Conservation (phyloP, 805 yeast species). For the Candida jianshihensis region DNA sequence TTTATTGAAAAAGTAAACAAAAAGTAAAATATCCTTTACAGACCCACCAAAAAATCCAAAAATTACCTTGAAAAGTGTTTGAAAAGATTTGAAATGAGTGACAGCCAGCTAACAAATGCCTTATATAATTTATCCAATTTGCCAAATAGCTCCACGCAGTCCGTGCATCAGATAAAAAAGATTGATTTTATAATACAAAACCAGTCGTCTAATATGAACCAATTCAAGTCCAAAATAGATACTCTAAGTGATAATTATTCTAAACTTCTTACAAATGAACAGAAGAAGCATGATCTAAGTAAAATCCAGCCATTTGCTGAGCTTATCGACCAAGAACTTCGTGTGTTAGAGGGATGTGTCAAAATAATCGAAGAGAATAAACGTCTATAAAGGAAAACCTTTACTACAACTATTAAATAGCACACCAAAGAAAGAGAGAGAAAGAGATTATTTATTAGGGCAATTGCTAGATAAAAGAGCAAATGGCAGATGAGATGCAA, state of each 20-base stretch:
- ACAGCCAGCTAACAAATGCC: neutral
- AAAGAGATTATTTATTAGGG: too few relatives aligned
- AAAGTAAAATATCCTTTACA: too few relatives aligned
- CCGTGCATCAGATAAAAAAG: constrained; percentile 14
- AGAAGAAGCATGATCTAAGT: constrained; percentile 9
- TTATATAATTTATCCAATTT: neutral
- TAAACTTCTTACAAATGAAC: constrained; percentile 3
- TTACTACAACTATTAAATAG: too few relatives aligned
- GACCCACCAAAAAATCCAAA: too few relatives aligned
- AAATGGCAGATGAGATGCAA: too few relatives aligned
- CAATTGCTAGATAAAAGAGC: too few relatives aligned
- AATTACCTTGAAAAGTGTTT: too few relatives aligned
- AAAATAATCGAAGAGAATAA: constrained; percentile 27
- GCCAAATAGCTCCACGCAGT: constrained; percentile 2
- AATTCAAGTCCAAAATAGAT: constrained; percentile 6
- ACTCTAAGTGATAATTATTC: constrained; percentile 5
- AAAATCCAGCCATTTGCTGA: constrained; percentile 57
- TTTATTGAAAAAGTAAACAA: too few relatives aligned
- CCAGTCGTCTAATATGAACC: constrained; percentile 12
- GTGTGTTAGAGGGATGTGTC: constrained; percentile 60
- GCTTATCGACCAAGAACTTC: constrained; percentile 58
- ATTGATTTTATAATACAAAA: constrained; percentile 16
- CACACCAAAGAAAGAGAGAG: too few relatives aligned
- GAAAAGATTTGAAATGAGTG: too few relatives aligned
- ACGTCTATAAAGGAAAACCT: too few relatives aligned